Base-by-base conservation (phyloP, 148 eudicot genomes). In the Rhododendron ferrugineum region DNA sequence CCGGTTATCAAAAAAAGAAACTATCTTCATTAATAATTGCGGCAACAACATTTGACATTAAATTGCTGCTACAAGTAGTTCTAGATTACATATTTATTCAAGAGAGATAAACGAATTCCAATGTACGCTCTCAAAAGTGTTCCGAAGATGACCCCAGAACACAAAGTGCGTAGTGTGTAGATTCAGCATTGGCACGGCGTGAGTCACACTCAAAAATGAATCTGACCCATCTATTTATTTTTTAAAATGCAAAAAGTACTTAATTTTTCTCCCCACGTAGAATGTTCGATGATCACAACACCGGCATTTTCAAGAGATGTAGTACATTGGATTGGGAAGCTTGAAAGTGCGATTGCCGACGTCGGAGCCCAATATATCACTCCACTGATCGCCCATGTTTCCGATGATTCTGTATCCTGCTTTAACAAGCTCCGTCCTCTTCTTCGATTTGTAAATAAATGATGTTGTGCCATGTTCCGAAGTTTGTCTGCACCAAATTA, bases 381-480 rank as follows among this genome's bases (percentile, higher is more conserved):
- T 66, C 73, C 73, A 66, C 11, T 66, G 83, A 36, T 81, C 68
- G 3, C 83, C 83, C 83, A 81, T 81, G 83, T 81, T 81, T 32
- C 83, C 90, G 10, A 56, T 8, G 20, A 89, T 86, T 70, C 83
- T 52, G 47, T 86, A 86, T 36, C 90, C 90, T 62, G 28, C 79
- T 18, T 81, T 54, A 2, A 42, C 88, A 6, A 86, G 52, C 75
- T 89, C 75, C 11, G 20, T 82, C 26, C 90, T 78, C 26, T 62
- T 82, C 26, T 22, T 36, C 5, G 90, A 87, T 68, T 89, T 89
- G 87, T 66, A 89, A 6, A 3, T 36, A 28, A 83, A 11, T 73
- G 87, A 66, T 28, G 85, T 56, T 0, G 9, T n/a, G 0, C 84
- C 74, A 5, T 15, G 22, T n/a, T 84, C 81, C 2, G 36, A 37